Conservation (phyloP, 2,329 filamentous ascomycete genomes). For the Epichloe typhina region DNA sequence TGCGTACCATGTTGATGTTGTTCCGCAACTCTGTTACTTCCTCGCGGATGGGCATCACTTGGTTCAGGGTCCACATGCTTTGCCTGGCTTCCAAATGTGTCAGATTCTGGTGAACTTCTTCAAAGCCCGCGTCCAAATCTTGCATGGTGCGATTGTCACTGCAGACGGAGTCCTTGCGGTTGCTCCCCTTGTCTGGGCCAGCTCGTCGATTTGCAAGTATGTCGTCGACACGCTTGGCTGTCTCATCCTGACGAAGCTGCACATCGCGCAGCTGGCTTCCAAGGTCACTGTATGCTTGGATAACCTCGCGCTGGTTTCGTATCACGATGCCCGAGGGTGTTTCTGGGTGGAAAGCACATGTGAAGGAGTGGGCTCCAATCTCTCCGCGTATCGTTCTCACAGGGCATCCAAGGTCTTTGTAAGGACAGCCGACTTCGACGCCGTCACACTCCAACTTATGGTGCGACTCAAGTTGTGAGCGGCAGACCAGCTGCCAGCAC, state of each 20-base stretch:
- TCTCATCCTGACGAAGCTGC: constrained; percentile 21
- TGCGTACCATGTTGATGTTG: constrained; percentile 42
- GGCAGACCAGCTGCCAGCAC: constrained; percentile 32
- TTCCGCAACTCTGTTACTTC: constrained; percentile 47
- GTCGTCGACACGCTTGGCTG: constrained; percentile 19
- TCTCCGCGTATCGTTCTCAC: constrained; percentile 20
- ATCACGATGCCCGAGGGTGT: constrained; percentile 39
- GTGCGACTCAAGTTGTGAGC: constrained; percentile 34
- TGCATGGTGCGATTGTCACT: constrained; percentile 34
- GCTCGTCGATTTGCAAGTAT: constrained; percentile 23
- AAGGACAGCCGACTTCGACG: constrained; percentile 34
- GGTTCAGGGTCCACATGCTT: constrained; percentile 47
- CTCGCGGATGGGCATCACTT: constrained; percentile 47
- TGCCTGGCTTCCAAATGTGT: constrained; percentile 47
- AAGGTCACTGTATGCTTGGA: constrained; percentile 27
- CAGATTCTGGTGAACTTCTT: constrained; percentile 42
- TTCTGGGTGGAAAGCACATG: constrained; percentile 37
- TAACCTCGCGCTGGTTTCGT: constrained; percentile 32
- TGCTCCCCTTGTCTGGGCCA: constrained; percentile 4
- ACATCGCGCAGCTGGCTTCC: constrained; percentile 22
- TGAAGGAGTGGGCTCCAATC: constrained; percentile 31
- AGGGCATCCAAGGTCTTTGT: constrained; percentile 24
- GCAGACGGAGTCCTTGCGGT: constrained; percentile 25
- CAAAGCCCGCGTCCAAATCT: constrained; percentile 32
- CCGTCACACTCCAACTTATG: constrained; percentile 35